Conservation (phyloP, 2,329 filamentous ascomycete species). For the Amphichorda felina region DNA sequence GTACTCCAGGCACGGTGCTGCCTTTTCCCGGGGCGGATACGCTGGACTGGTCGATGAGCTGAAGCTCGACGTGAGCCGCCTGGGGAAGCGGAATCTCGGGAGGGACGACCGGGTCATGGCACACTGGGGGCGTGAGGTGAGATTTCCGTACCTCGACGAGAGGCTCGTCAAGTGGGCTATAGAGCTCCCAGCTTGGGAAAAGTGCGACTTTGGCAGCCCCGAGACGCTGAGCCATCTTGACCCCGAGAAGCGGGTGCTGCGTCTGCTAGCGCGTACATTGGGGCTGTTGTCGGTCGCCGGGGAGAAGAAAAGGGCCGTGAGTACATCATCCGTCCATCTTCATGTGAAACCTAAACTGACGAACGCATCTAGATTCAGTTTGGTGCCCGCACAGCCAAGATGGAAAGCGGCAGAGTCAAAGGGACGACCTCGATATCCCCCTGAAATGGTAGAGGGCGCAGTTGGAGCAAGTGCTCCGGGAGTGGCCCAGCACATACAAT, state of each 20-base stretch:
- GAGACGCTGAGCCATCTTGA: conserved; percentile 38
- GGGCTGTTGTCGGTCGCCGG: conserved; percentile 59
- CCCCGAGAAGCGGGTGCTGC: conserved; percentile 68
- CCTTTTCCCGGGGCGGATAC: conserved; percentile 60
- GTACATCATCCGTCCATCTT: conserved; percentile 16
- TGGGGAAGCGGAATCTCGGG: conserved; percentile 90
- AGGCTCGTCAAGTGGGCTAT: conserved; percentile 73
- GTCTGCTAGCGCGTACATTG: conserved; percentile 63
- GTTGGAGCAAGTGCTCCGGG: conserved; percentile 8
- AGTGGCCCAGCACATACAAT: not conserved
- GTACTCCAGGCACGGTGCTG: conserved; percentile 72
- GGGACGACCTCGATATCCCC: conserved; percentile 49
- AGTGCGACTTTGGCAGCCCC: conserved; percentile 75
- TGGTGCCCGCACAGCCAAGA: conserved; percentile 71
- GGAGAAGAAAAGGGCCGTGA: conserved; percentile 88
- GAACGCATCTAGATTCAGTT: conserved; percentile 90
- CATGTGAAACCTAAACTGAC: not conserved
- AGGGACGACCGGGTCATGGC: conserved; percentile 86
- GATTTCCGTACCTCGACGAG: conserved; percentile 89
- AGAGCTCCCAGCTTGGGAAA: conserved; percentile 61
- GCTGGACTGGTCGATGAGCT: conserved; percentile 68
- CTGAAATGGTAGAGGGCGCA: conserved; percentile 14
- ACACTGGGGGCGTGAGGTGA: conserved; percentile 77
- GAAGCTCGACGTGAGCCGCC: conserved; percentile 68
- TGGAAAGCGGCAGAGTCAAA: conserved; percentile 58